phyloP scores from a whole-genome alignment of 495 filamentous ascomycete species.

The Daldinia decipiens region DNA sequence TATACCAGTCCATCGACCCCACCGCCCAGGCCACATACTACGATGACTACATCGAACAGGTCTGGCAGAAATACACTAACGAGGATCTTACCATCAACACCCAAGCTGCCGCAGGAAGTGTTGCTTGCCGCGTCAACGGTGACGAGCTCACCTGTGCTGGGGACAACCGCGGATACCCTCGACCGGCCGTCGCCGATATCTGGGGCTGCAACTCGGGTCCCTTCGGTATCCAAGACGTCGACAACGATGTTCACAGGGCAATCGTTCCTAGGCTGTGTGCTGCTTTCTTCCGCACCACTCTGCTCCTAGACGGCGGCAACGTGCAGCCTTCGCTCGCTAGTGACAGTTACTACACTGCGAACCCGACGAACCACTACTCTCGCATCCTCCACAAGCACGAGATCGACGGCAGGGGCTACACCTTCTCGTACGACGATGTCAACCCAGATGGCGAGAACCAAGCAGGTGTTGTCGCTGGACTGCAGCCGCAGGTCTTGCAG shows the following conservation, averaged over 20 bases:
- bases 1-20: constrained; percentile 47
- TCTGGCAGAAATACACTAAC: constrained; percentile 53
- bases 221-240: constrained; percentile 49
- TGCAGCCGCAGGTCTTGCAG: constrained; percentile 19
- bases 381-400: constrained; percentile 57
- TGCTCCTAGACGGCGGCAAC: constrained; percentile 54
- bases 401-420: constrained; percentile 55
- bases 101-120: constrained; percentile 49
- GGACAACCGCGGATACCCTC: constrained; percentile 54
- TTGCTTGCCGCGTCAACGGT: constrained; percentile 51
- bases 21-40: constrained; percentile 51
- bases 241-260: constrained; percentile 54
- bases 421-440: constrained; percentile 63
- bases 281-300: constrained; percentile 57
- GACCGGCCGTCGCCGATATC: constrained; percentile 55
- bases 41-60: constrained; percentile 53
- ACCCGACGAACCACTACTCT: constrained; percentile 56
- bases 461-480: constrained; percentile 50
- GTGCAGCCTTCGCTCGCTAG: constrained; percentile 48
- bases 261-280: constrained; percentile 58
- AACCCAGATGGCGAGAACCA: constrained; percentile 52
- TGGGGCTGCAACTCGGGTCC: constrained; percentile 62
- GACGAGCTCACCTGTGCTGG: constrained; percentile 50
- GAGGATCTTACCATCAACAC: constrained; percentile 55
- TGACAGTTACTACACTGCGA: constrained; percentile 49